Conservation (phyloP, 2,329 filamentous ascomycete species). For the Metarhizium album region DNA sequence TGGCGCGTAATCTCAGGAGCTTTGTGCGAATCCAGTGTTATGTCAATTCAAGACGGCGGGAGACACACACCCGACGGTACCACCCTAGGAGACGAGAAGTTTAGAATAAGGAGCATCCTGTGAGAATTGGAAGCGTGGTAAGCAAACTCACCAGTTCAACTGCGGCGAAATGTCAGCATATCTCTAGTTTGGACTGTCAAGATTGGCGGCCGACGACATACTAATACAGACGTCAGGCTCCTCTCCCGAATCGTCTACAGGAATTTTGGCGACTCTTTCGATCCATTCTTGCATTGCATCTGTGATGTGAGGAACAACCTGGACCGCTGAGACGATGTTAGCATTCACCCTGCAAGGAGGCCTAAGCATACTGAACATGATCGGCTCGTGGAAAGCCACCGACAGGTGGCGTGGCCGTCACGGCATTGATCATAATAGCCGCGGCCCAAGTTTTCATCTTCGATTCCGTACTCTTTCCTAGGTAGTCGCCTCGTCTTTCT, state of each 20-base stretch:
- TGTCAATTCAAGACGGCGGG: background rate
- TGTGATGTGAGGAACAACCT: conserved; percentile 88
- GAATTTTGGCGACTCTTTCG: conserved; percentile 70
- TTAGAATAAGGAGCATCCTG: background rate
- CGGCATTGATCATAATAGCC: background rate
- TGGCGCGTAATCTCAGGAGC: background rate
- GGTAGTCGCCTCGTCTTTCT: conserved; percentile 58
- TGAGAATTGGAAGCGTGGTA: background rate
- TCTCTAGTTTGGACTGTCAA: background rate
- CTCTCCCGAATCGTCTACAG: conserved; percentile 73
- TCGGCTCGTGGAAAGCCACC: background rate
- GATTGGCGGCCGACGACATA: conserved; percentile 27
- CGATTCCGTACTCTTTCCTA: conserved; percentile 50
- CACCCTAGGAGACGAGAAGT: conserved; percentile 29
- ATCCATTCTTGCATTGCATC: conserved; percentile 91
- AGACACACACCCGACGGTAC: conserved; percentile 38
- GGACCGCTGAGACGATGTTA: conserved; percentile 40
- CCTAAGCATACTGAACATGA: background rate
- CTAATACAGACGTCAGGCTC: conserved; percentile 89
- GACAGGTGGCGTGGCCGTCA: background rate
- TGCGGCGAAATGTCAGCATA: background rate
- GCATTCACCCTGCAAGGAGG: background rate
- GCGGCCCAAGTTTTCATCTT: background rate
- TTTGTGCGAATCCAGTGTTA: background rate
- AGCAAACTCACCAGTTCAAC: background rate